Evolutionary conservation across 371 early-diverging fungal species (phyloP), one percentile per base, ranked within the genome.

Genomic region (Nematocida displodere): DNA sequence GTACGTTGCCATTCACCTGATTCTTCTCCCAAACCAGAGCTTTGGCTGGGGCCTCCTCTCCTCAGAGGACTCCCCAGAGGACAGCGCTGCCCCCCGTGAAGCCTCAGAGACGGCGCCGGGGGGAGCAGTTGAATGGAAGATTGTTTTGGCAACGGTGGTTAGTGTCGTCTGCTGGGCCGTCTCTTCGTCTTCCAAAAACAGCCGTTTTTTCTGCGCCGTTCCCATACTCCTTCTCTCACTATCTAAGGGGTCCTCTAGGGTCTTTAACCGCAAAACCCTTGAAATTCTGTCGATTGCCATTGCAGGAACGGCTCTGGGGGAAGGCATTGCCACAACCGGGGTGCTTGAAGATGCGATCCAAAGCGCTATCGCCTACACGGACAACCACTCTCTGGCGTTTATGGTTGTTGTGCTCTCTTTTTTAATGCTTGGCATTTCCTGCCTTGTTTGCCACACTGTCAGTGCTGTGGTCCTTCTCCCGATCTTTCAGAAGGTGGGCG

Each of bases 371-470:
- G 26, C 56, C 20, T 11, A 34, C 29, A 58, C 39, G 36, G 61
- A 71, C 26, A 42, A 24, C 44, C 17, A 42, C 0, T 47, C 59
- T 31, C 31, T 71, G 5, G 36, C 61, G 2, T 61, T 49, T 26
- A 29, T 47, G 3, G 24, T 71, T 7, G 34, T 47, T 8, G 8
- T 33, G 1, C 24, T 34, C 8, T 71, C 75, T 31, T 62, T 71
- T 39, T 20, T 71, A 28, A 71, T 71, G 75, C 33, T 71, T 2
- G 22, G n/a, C 1, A 5, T 58, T 29, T 71, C 75, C 7, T 71
- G 75, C 48, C 29, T 71, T 28, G 75, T 71, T 2, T 71, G 75
- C 33, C 75, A 71, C 33, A 71, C 75, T 11, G 61, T 71, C 7
- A 71, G 75, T 29, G 75, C 75, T 0, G 50, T 58, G 13, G 48